phyloP scores from a whole-genome alignment of 495 filamentous ascomycete species.

The Penicillium egyptiacum region DNA sequence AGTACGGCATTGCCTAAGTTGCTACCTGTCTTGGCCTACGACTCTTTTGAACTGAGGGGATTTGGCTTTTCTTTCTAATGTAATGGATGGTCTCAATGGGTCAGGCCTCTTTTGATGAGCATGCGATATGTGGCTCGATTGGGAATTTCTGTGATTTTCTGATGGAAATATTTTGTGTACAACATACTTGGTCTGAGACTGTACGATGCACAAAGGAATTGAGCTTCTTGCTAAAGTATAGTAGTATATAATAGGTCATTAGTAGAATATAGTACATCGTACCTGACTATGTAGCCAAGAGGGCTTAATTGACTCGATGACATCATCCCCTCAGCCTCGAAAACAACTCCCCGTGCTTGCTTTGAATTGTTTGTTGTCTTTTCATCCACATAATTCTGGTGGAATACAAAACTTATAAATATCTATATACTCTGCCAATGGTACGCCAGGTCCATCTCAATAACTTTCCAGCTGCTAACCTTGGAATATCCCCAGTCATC shows the following conservation, averaged over 20 bases:
- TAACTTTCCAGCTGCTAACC: neutral
- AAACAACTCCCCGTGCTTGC: neutral
- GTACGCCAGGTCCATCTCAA: neutral
- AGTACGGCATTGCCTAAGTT: conserved; percentile 31
- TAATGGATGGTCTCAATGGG: neutral
- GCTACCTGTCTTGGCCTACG: neutral
- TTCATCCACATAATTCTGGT: neutral
- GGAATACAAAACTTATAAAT: neutral
- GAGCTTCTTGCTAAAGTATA: neutral
- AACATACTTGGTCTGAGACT: neutral
- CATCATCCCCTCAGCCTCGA: conserved; percentile 11
- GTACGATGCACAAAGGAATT: conserved; percentile 8
- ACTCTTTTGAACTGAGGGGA: neutral
- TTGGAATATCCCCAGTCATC: conserved; percentile 49
- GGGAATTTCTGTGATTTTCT: neutral
- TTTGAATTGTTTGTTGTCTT: neutral
- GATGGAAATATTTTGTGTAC: conserved; percentile 3
- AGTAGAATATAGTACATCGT: neutral
- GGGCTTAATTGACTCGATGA: conserved; percentile 4
- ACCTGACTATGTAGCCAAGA: too few species aligned
- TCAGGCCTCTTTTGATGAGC: neutral
- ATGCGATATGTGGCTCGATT: neutral
- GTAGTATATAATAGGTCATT: neutral
- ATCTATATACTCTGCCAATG: conserved; percentile 1
- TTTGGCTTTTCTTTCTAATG: neutral